A percentile compares a stretch with the other conserved stretches of the same genome.
These are phyloP conservation scores for Calonectria multiphialidica DNA, from an alignment of 2,329 filamentous ascomycete species.

Conservation along the genomic window DNA sequence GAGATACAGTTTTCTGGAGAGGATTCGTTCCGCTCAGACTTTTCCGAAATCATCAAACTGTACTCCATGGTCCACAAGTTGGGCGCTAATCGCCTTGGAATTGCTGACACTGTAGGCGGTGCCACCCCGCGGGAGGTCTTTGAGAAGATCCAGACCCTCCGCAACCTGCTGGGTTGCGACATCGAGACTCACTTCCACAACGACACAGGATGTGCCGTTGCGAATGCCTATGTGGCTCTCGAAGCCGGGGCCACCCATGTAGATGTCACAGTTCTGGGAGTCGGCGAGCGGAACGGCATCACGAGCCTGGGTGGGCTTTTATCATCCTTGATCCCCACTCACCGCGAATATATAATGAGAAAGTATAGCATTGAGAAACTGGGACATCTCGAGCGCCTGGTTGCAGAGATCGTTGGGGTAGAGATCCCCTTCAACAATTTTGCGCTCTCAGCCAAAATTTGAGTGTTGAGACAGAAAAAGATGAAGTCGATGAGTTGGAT, in stretches of 20 bases:
- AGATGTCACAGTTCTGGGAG: conserved; percentile 86
- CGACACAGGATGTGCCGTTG: conserved; percentile 91
- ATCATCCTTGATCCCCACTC: conserved; percentile 44
- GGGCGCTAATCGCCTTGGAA: conserved; percentile 87
- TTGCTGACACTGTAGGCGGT: conserved; percentile 68
- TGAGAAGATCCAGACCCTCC: conserved; percentile 73
- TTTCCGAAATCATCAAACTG: conserved; percentile 80
- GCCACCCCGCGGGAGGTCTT: conserved; percentile 89
- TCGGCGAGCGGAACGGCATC: conserved; percentile 76
- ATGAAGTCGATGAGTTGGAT: no score
- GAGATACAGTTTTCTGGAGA: conserved; percentile 71
- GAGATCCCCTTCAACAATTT: not conserved
- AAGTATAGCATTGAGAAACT: conserved; percentile 94
- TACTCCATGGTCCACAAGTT: conserved; percentile 87
- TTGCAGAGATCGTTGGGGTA: conserved; percentile 70
- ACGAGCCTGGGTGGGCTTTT: conserved; percentile 62
- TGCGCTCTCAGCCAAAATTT: not conserved
- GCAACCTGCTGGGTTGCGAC: conserved; percentile 68
- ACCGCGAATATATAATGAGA: conserved; percentile 84
- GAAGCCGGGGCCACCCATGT: conserved; percentile 89
- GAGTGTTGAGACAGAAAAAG: no score
- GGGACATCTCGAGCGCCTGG: conserved; percentile 88
- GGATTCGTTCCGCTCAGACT: conserved; percentile 87
- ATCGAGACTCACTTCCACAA: conserved; percentile 76
- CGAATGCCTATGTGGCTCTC: conserved; percentile 88